These are phyloP conservation scores for Acacia melanoxylon DNA, from an alignment of 306 rosid genomes.

Conservation along the genomic window DNA sequence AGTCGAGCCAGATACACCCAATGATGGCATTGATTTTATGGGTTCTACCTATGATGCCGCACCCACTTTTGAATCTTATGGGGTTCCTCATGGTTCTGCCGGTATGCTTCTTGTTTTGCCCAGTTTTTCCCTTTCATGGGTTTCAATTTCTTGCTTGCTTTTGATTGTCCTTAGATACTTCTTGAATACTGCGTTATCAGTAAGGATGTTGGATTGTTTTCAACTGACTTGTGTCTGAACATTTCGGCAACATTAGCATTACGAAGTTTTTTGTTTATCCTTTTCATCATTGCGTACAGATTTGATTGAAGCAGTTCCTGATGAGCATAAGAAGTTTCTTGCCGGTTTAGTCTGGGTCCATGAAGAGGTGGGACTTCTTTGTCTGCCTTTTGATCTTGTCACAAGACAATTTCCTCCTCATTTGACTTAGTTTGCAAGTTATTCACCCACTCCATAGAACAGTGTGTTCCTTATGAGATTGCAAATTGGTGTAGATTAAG, in stretches of 20 bases:
- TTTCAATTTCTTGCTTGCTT: not conserved
- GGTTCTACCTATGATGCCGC: slow-evolving; percentile 87
- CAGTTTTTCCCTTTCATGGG: not conserved
- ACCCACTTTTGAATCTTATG: slow-evolving; percentile 77
- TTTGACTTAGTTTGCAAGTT: slow-evolving; percentile 8
- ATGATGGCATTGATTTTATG: slow-evolving; percentile 54
- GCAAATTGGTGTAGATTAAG: slow-evolving; percentile 16
- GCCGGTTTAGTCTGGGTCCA: slow-evolving; percentile 87
- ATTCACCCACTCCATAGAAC: not conserved
- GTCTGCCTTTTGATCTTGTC: slow-evolving; percentile 11
- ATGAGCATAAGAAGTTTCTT: slow-evolving; percentile 87
- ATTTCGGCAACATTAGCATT: not conserved
- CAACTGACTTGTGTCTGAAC: not conserved
- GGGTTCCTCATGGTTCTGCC: slow-evolving; percentile 86
- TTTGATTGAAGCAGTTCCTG: slow-evolving; percentile 89
- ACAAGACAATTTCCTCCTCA: not conserved
- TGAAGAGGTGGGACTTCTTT: slow-evolving; percentile 70
- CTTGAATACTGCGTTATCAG: not conserved
- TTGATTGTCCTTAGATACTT: not conserved
- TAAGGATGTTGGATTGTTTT: not conserved
- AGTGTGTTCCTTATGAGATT: slow-evolving; percentile 14
- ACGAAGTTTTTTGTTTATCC: not conserved
- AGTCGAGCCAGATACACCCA: slow-evolving; percentile 42
- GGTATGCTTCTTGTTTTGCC: slow-evolving; percentile 35
- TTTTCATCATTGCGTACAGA: slow-evolving; percentile 47